phyloP scores from a whole-genome alignment of 2,329 filamentous ascomycete species.

The Cryphonectria japonica region DNA sequence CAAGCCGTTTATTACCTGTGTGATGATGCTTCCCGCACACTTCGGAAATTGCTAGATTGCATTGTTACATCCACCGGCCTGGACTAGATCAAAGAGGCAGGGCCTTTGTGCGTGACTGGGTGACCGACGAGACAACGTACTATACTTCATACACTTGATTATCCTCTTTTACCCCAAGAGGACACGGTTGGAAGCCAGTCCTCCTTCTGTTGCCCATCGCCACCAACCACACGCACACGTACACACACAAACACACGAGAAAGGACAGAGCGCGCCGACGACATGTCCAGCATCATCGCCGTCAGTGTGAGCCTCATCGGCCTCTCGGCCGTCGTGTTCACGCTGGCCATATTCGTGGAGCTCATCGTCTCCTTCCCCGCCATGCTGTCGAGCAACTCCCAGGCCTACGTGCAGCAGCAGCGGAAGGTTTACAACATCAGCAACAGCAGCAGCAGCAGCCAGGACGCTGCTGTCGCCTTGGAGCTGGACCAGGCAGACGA shows the following conservation, averaged over 20 bases:
- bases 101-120: not conserved
- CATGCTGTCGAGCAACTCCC: constrained; percentile 30
- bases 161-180: not conserved
- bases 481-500: not conserved
- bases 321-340: constrained; percentile 22
- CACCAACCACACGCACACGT: not conserved
- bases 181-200: not conserved
- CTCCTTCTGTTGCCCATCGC: not conserved
- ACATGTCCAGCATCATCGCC: constrained; percentile 29
- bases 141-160: not conserved
- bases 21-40: not conserved
- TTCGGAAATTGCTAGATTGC: constrained; percentile 2
- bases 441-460: not conserved
- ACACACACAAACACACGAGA: not conserved
- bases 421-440: constrained; percentile 25
- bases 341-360: constrained; percentile 26
- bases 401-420: constrained; percentile 28
- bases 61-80: not conserved
- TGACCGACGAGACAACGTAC: not conserved
- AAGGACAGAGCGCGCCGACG: not conserved
- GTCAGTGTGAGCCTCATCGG: constrained; percentile 29
- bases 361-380: constrained; percentile 28
- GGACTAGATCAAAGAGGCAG: constrained; percentile 1
- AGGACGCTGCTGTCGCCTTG: not conserved
- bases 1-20: not conserved